Conservation (phyloP, 768 basidiomycete species). For the Calocybe cyanea region DNA sequence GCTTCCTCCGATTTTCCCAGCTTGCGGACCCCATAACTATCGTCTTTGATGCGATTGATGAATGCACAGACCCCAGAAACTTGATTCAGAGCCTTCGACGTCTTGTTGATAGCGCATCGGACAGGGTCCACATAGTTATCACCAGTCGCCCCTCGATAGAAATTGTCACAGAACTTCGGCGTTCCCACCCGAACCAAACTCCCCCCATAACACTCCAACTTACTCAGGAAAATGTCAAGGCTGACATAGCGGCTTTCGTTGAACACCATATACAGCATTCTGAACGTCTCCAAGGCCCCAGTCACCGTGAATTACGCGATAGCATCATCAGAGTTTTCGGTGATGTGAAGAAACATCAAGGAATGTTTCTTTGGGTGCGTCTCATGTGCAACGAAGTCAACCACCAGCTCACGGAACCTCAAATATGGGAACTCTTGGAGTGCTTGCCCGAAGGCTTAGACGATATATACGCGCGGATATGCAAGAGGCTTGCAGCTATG, state of each 20-base stretch:
- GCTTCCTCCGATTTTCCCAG: neutral
- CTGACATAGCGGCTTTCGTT: conserved; percentile 3
- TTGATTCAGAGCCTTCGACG: neutral
- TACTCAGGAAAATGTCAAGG: conserved; percentile 3
- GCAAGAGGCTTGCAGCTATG: neutral
- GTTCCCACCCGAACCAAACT: neutral
- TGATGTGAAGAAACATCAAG: conserved; percentile 5
- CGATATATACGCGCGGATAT: conserved; percentile 1
- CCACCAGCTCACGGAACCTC: neutral
- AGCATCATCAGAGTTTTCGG: conserved; percentile 1
- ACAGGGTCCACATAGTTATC: neutral
- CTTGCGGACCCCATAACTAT: neutral
- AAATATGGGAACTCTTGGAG: conserved; percentile 3
- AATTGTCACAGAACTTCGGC: neutral
- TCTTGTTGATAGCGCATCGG: neutral
- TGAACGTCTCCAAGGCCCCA: conserved; percentile 1
- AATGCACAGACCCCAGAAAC: neutral
- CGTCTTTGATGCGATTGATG: conserved; percentile 7
- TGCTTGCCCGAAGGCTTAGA: conserved; percentile 3
- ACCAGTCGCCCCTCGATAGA: conserved; percentile 5
- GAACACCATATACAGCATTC: neutral
- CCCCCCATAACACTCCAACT: neutral
- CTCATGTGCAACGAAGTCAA: conserved; percentile 4
- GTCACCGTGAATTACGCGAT: neutral
- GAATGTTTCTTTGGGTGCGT: conserved; percentile 1